Evolutionary conservation across 2,329 filamentous ascomycete species (phyloP).

Genomic region (Ceratocystis cacaofunesta): DNA sequence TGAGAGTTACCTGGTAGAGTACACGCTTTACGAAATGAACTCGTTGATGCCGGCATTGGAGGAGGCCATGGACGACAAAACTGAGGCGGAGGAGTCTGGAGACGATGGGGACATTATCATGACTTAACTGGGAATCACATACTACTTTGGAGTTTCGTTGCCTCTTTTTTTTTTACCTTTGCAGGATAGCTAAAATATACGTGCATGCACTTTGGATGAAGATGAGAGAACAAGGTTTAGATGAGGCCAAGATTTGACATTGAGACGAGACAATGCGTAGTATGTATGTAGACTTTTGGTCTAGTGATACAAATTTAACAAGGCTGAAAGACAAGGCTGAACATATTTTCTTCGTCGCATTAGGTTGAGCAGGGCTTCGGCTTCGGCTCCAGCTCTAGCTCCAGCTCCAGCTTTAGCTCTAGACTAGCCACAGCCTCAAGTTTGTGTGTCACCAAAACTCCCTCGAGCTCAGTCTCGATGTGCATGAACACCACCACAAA

Average conservation of each 20-base stretch:
- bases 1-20: conserved; percentile 88
- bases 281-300: background rate
- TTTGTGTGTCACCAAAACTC: background rate
- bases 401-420: background rate
- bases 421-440: no score
- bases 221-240: background rate
- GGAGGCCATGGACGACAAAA: conserved; percentile 22
- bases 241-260: background rate
- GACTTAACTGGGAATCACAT: conserved; percentile 19
- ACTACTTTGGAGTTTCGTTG: conserved; percentile 11
- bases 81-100: conserved; percentile 26
- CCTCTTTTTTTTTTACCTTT: background rate
- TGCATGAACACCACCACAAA: background rate
- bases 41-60: conserved; percentile 38
- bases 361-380: background rate
- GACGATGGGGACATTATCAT: conserved; percentile 31
- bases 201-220: background rate
- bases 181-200: conserved; percentile 11
- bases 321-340: conserved; percentile 14
- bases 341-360: background rate
- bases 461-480: background rate
- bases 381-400: background rate
- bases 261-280: background rate
- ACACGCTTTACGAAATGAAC: conserved; percentile 88
- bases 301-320: background rate